Evolutionary conservation across 768 basidiomycete species (phyloP).

Genomic region (Sistotremastrum niveocremeum): DNA sequence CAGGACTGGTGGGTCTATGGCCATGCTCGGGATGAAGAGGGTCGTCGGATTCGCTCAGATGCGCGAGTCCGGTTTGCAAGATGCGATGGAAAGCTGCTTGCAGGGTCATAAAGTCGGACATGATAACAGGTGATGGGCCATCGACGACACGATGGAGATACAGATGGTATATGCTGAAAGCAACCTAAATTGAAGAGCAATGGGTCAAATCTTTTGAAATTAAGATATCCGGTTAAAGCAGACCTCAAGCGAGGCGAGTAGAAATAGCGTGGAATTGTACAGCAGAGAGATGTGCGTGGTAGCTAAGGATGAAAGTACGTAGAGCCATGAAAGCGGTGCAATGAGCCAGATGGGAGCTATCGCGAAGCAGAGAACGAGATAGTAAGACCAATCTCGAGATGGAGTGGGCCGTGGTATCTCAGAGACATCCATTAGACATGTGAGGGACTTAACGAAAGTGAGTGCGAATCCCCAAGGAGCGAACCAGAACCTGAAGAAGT

Average conservation of each 20-base stretch:
- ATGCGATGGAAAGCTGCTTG: slow-evolving; percentile 46
- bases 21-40: slow-evolving; percentile 25
- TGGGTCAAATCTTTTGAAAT: no score
- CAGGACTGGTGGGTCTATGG: slow-evolving; percentile 45
- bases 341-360: slow-evolving; percentile 54
- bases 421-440: slow-evolving; percentile 22
- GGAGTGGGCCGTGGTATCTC: slow-evolving; percentile 23
- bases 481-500: slow-evolving; percentile 4
- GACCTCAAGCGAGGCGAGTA: slow-evolving; percentile 25
- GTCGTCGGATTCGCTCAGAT: slow-evolving; percentile 14
- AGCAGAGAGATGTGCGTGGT: no score
- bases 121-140: slow-evolving; percentile 28
- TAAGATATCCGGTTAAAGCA: slow-evolving; percentile 20
- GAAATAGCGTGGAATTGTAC: slow-evolving; percentile 25
- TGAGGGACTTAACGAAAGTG: slow-evolving; percentile 4
- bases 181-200: slow-evolving; percentile 27
- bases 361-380: slow-evolving; percentile 38
- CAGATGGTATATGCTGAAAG: slow-evolving; percentile 56
- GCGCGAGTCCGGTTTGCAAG: slow-evolving; percentile 50
- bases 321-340: slow-evolving; percentile 53
- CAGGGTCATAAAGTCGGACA: slow-evolving; percentile 42
- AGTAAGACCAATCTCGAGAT: slow-evolving; percentile 37
- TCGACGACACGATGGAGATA: slow-evolving; percentile 36
- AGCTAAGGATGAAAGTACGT: slow-evolving; percentile 33
- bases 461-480: slow-evolving; percentile 6